Conservation (phyloP, 306 rosid genomes). For the Gleditsia sinensis region DNA sequence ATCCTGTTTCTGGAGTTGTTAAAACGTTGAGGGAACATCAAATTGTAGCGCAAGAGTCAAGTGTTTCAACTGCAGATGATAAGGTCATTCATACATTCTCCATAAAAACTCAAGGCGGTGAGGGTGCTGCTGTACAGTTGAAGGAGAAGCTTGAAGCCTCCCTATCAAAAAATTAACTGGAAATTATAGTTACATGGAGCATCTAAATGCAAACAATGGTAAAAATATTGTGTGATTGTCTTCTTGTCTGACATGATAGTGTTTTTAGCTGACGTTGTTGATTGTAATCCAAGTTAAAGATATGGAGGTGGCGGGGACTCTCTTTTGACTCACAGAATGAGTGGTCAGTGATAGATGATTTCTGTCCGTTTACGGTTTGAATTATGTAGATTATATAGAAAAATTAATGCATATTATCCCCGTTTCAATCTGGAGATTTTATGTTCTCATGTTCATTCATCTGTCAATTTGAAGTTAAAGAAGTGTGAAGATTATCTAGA, state of each 20-base stretch:
- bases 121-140: slow-evolving; percentile 58
- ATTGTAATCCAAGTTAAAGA: background rate
- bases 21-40: slow-evolving; percentile 55
- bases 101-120: slow-evolving; percentile 46
- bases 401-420: background rate
- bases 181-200: background rate
- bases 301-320: background rate
- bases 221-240: background rate
- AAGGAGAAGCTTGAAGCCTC: slow-evolving; percentile 64
- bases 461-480: no score
- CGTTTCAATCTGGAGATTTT: no score
- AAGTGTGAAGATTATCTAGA: no score
- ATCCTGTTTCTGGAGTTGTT: slow-evolving; percentile 63
- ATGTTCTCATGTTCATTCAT: no score
- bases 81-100: slow-evolving; percentile 62
- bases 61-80: slow-evolving; percentile 42
- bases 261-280: background rate
- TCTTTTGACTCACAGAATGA: background rate
- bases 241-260: background rate
- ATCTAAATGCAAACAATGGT: background rate
- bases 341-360: background rate
- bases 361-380: background rate
- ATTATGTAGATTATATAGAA: background rate
- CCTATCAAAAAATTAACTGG: slow-evolving; percentile 47
- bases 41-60: slow-evolving; percentile 51